These are phyloP conservation scores for Hymenoscyphus fraxineus DNA, from an alignment of 2,329 filamentous ascomycete genomes.

Conservation along the genomic window DNA sequence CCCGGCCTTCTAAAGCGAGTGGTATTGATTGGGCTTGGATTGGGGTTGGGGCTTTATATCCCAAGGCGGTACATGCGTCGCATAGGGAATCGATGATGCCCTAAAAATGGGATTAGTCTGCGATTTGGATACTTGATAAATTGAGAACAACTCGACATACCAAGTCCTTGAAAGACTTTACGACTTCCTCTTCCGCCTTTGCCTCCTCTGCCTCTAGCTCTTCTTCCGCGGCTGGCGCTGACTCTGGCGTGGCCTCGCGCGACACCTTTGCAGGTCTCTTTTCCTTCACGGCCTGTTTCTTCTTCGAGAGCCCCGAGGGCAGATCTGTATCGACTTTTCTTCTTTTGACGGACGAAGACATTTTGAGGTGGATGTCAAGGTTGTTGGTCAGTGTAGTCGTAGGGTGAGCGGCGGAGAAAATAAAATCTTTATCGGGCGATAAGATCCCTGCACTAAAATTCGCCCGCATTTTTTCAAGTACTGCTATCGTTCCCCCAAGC, in stretches of 20 bases:
- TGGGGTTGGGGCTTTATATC: slow-evolving; percentile 81
- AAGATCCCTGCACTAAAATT: slow-evolving; percentile 20
- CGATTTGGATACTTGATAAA: neutral
- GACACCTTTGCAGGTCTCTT: slow-evolving; percentile 1
- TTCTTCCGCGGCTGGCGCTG: slow-evolving; percentile 14
- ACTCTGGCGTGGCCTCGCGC: slow-evolving; percentile 14
- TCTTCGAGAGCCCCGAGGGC: slow-evolving; percentile 20
- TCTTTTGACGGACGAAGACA: slow-evolving; percentile 33
- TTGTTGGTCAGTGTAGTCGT: neutral
- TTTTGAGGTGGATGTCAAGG: slow-evolving; percentile 16
- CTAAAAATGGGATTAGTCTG: slow-evolving; percentile 36
- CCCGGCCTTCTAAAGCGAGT: slow-evolving; percentile 70
- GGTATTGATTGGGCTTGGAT: slow-evolving; percentile 88
- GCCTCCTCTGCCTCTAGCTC: slow-evolving; percentile 25
- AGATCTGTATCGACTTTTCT: slow-evolving; percentile 30
- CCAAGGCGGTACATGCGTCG: slow-evolving; percentile 78
- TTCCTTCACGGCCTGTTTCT: slow-evolving; percentile 13
- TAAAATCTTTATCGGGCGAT: slow-evolving; percentile 29
- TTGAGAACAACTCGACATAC: slow-evolving; percentile 23
- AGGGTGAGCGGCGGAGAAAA: slow-evolving; percentile 11
- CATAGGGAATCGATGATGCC: slow-evolving; percentile 84
- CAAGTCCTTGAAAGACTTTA: slow-evolving; percentile 49
- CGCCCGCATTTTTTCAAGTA: slow-evolving; percentile 18
- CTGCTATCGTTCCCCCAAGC: neutral
- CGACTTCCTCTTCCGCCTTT: slow-evolving; percentile 19